Conservation (phyloP, 2,329 filamentous ascomycete genomes). For the Pyrenophora teres region DNA sequence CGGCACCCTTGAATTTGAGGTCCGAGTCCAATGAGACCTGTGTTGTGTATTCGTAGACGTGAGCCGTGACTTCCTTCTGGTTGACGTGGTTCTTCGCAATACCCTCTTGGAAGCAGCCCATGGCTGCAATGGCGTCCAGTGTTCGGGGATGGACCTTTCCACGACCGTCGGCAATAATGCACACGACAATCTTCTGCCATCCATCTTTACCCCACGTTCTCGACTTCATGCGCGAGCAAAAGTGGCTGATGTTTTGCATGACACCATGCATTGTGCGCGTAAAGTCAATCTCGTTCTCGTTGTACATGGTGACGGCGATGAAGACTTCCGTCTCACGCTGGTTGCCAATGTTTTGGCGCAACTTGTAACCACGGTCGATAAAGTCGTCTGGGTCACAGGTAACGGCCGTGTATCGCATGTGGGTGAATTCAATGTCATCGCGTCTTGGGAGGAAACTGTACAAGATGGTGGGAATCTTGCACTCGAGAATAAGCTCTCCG, state of each 20-base stretch:
- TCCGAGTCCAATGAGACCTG: conserved; percentile 95
- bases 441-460: conserved; percentile 94
- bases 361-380: conserved; percentile 82
- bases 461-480: conserved; percentile 97
- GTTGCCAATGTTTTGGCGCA: conserved; percentile 90
- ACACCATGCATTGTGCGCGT: conserved; percentile 98
- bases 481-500: conserved; percentile 94
- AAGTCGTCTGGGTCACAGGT: conserved; percentile 97
- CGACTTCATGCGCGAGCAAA: conserved; percentile 89
- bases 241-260: conserved; percentile 97
- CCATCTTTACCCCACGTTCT: conserved; percentile 96
- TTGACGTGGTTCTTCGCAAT: conserved; percentile 99
- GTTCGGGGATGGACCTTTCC: conserved; percentile 92
- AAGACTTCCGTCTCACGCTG: conserved; percentile 91
- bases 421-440: conserved; percentile 94
- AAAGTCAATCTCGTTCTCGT: conserved; percentile 95
- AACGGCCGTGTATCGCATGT: conserved; percentile 99
- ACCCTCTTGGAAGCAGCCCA: conserved; percentile 97
- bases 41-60: conserved; percentile 98
- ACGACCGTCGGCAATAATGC: conserved; percentile 92
- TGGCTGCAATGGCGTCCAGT: conserved; percentile 89
- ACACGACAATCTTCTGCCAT: conserved; percentile 99
- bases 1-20: conserved; percentile 97
- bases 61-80: conserved; percentile 89
- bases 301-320: conserved; percentile 99